Percentiles rank a stretch among this genome's conserved stretches.
phyloP scores from a whole-genome alignment of 179 eudicot species.

The Spinacia oleracea region DNA sequence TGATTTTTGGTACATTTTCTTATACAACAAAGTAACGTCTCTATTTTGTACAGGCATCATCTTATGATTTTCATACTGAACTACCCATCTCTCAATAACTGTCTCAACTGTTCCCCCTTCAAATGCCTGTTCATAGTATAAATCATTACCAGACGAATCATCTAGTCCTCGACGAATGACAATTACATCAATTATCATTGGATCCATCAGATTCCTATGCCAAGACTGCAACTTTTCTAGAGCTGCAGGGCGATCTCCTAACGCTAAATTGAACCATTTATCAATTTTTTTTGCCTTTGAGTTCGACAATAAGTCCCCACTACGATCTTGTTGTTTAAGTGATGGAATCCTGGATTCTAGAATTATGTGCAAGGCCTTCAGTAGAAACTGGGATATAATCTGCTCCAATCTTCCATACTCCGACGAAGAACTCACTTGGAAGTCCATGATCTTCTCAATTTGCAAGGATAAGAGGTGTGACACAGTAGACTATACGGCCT shows the following conservation, averaged over 20 bases:
- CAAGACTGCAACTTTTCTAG: slow-evolving; percentile 73
- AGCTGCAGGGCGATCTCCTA: slow-evolving; percentile 89
- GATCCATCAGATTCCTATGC: slow-evolving; percentile 87
- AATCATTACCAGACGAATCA: slow-evolving; percentile 30
- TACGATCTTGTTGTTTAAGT: slow-evolving; percentile 41
- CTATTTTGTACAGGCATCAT: slow-evolving; percentile 39
- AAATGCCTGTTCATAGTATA: slow-evolving; percentile 27
- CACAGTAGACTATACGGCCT: slow-evolving; percentile 16
- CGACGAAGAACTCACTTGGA: slow-evolving; percentile 49
- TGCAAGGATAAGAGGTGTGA: background rate
- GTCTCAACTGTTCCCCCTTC: slow-evolving; percentile 64
- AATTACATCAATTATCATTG: slow-evolving; percentile 83
- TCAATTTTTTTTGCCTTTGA: slow-evolving; percentile 58
- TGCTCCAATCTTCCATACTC: slow-evolving; percentile 81
- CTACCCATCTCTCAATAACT: slow-evolving; percentile 89
- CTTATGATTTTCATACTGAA: slow-evolving; percentile 69
- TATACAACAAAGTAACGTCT: slow-evolving; percentile 55
- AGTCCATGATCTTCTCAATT: slow-evolving; percentile 40
- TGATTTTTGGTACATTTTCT: slow-evolving; percentile 84
- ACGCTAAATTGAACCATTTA: slow-evolving; percentile 81
- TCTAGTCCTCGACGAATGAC: slow-evolving; percentile 54
- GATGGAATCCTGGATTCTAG: slow-evolving; percentile 90
- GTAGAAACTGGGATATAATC: slow-evolving; percentile 78
- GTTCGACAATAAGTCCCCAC: slow-evolving; percentile 37
- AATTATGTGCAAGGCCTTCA: slow-evolving; percentile 76